These are phyloP conservation scores for Danielia reshetovae DNA, from an alignment of 805 yeast species.

Conservation along the genomic window DNA sequence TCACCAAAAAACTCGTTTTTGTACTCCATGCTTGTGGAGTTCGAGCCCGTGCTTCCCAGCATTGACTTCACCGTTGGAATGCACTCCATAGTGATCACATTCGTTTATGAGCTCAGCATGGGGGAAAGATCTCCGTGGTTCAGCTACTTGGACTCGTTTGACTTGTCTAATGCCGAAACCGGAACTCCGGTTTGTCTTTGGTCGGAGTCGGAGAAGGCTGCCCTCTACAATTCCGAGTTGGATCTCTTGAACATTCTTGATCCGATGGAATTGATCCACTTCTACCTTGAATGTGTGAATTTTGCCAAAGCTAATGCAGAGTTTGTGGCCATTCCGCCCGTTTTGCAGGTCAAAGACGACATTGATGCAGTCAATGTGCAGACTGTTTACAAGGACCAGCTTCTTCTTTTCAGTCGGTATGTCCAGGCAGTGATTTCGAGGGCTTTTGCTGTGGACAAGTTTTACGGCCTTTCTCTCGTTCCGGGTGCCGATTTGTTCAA, in stretches of 20 bases:
- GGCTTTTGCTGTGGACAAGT: constrained; percentile 77
- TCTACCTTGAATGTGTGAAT: constrained; percentile 35
- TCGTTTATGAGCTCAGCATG: constrained; percentile 62
- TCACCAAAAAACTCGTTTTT: constrained; percentile 58
- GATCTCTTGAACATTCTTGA: constrained; percentile 59
- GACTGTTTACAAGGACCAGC: constrained; percentile 21
- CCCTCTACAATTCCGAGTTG: constrained; percentile 59
- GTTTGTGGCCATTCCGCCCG: constrained; percentile 34
- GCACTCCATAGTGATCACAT: constrained; percentile 62
- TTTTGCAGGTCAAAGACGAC: constrained; percentile 18
- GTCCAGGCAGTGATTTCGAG: constrained; percentile 67
- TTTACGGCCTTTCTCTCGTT: constrained; percentile 70
- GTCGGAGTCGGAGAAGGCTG: constrained; percentile 44
- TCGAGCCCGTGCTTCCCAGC: constrained; percentile 16
- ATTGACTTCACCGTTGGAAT: constrained; percentile 50
- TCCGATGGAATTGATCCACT: constrained; percentile 35
- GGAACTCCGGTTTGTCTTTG: constrained; percentile 63
- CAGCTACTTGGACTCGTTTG: constrained; percentile 55
- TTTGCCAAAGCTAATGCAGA: constrained; percentile 35
- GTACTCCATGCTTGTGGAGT: constrained; percentile 63
- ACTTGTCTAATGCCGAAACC: constrained; percentile 25
- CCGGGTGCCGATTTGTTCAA: constrained; percentile 92
- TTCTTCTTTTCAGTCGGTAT: constrained; percentile 50
- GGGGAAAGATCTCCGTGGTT: constrained; percentile 78
- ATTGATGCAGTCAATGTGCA: constrained; percentile 13